These are phyloP conservation scores for Neofusicoccum sp. DNA, from an alignment of 2,329 filamentous ascomycete genomes.

Conservation along the genomic window DNA sequence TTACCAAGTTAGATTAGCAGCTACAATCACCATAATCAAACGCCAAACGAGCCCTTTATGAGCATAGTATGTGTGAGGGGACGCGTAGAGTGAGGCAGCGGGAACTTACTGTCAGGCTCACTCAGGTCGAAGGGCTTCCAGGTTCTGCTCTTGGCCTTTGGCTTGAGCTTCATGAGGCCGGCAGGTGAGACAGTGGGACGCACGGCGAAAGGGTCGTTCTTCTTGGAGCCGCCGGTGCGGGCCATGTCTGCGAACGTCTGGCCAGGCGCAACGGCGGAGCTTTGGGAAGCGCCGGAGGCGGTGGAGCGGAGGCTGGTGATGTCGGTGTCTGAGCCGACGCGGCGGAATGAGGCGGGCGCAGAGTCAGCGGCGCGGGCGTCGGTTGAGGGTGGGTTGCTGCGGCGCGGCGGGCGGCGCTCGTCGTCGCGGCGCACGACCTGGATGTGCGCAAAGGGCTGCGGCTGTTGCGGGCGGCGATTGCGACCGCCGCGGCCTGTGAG, in stretches of 20 bases:
- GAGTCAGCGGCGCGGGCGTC: background rate
- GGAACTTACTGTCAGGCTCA: slow-evolving; percentile 25
- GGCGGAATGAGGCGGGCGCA: slow-evolving; percentile 2
- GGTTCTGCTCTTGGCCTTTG: slow-evolving; percentile 22
- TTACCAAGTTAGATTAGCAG: background rate
- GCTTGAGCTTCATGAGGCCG: slow-evolving; percentile 30
- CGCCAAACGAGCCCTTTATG: background rate
- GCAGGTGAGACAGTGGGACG: slow-evolving; percentile 22
- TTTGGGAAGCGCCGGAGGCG: slow-evolving; percentile 6
- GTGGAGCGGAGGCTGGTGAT: slow-evolving; percentile 13
- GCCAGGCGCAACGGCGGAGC: slow-evolving; percentile 13
- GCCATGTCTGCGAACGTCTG: slow-evolving; percentile 37
- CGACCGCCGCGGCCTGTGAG: slow-evolving; percentile 9
- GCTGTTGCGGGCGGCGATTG: slow-evolving; percentile 24
- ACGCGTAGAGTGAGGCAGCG: background rate
- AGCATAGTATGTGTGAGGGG: background rate
- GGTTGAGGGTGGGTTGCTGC: background rate
- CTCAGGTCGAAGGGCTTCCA: slow-evolving; percentile 32
- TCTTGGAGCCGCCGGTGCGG: slow-evolving; percentile 26
- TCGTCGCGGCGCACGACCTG: slow-evolving; percentile 27
- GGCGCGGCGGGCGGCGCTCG: slow-evolving; percentile 8
- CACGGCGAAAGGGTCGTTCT: slow-evolving; percentile 21
- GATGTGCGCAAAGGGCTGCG: slow-evolving; percentile 28
- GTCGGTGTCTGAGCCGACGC: slow-evolving; percentile 5
- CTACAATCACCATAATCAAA: background rate